Percentiles rank a stretch among this genome's conserved stretches.
phyloP scores from a whole-genome alignment of 345 rosid genomes.

The Iberis pinnata region DNA sequence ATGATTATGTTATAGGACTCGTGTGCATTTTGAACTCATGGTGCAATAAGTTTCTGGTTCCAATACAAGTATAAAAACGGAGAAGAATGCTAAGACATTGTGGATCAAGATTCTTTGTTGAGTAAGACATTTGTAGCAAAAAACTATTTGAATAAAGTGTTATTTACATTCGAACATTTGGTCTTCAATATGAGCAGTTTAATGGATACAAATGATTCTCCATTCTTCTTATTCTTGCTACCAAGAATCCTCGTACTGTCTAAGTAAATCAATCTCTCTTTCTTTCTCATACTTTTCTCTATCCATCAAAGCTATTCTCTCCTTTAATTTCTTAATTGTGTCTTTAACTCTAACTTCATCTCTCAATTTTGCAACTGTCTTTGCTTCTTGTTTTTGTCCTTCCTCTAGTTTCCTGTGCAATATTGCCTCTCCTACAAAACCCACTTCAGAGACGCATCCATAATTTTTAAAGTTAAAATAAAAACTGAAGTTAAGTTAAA shows the following conservation, averaged over 20 bases:
- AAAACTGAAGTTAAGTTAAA: neutral
- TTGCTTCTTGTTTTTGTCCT: slow-evolving; percentile 24
- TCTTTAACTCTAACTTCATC: slow-evolving; percentile 45
- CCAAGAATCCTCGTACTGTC: slow-evolving; percentile 62
- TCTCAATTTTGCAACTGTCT: slow-evolving; percentile 42
- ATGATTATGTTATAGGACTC: neutral
- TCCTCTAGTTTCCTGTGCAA: slow-evolving; percentile 41
- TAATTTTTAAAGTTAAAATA: neutral
- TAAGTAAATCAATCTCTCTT: slow-evolving; percentile 55
- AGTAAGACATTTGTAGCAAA: slow-evolving; percentile 6
- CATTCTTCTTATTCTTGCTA: slow-evolving; percentile 27
- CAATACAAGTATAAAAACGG: neutral
- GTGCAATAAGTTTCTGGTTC: neutral
- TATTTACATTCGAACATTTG: slow-evolving; percentile 30
- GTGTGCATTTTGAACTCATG: slow-evolving; percentile 13
- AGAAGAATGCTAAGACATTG: neutral
- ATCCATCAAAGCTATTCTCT: slow-evolving; percentile 39
- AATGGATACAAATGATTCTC: slow-evolving; percentile 9
- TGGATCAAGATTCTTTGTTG: slow-evolving; percentile 15
- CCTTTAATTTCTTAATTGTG: slow-evolving; percentile 37
- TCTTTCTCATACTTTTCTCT: slow-evolving; percentile 40
- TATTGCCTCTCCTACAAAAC: slow-evolving; percentile 34
- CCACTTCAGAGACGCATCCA: slow-evolving; percentile 13
- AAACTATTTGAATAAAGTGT: slow-evolving; percentile 20
- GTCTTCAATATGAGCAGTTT: slow-evolving; percentile 20